phyloP scores from a whole-genome alignment of 352 stramenopile species.

The Phytophthora pistaciae region DNA sequence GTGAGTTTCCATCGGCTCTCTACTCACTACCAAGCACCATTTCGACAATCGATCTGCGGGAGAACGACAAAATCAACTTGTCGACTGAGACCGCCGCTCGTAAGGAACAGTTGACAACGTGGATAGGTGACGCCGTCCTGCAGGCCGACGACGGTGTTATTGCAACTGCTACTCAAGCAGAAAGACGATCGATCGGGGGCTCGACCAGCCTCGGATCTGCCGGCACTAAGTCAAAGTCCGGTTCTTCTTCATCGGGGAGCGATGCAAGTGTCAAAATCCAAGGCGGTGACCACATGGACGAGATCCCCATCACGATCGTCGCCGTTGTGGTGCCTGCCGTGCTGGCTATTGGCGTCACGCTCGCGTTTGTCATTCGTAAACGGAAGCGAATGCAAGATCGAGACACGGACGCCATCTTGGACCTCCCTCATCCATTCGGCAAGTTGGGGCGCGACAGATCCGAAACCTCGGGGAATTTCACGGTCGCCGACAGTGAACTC shows the following conservation, averaged over 20 bases:
- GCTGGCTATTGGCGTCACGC: conserved; percentile 15
- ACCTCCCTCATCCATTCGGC: conserved; percentile 32
- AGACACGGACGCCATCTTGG: conserved; percentile 29
- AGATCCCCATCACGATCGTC: conserved; percentile 26
- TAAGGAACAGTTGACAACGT: conserved; percentile 34
- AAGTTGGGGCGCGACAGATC: conserved; percentile 26
- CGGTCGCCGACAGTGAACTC: conserved; percentile 35
- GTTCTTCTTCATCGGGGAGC: conserved; percentile 19
- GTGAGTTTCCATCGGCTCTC: conserved; percentile 16
- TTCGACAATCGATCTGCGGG: conserved; percentile 49
- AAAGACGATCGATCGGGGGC: conserved; percentile 9
- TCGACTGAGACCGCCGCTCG: conserved; percentile 34
- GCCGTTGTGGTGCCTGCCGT: conserved; percentile 30
- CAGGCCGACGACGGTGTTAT: conserved; percentile 41
- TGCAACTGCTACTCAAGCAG: conserved; percentile 9
- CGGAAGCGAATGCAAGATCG: conserved; percentile 27
- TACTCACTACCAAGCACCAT: conserved; percentile 16
- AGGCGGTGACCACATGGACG: conserved; percentile 4
- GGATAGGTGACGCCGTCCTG: conserved; percentile 44
- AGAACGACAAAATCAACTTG: conserved; percentile 49
- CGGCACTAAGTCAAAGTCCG: neutral
- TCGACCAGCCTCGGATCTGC: neutral
- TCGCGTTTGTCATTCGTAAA: conserved; percentile 29
- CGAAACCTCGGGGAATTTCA: conserved; percentile 37
- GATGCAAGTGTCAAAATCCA: conserved; percentile 12